Percentiles rank a stretch among this genome's conserved stretches.
These are phyloP conservation scores for Rasamsonia emersonii DNA, from an alignment of 2,329 filamentous ascomycete genomes.

Conservation along the genomic window DNA sequence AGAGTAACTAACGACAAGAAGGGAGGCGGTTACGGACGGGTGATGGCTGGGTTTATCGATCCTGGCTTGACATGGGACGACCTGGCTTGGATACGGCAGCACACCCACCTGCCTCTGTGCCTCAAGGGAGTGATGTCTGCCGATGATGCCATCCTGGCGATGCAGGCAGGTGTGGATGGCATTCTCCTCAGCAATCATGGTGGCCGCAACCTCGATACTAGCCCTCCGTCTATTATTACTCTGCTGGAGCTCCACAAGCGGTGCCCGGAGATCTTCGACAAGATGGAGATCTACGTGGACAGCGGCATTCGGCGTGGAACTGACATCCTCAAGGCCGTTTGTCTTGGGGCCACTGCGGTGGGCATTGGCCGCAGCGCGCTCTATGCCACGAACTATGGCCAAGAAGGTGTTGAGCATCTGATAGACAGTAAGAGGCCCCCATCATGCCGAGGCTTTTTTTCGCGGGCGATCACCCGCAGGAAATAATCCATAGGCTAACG, in stretches of 20 bases:
- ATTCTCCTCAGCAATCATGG: constrained; percentile 53
- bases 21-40: constrained; percentile 44
- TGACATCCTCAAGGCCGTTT: constrained; percentile 48
- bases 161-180: constrained; percentile 43
- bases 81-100: constrained; percentile 43
- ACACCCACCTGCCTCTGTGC: constrained; percentile 44
- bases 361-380: constrained; percentile 47
- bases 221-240: constrained; percentile 42
- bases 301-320: constrained; percentile 46
- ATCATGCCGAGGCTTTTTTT: constrained; percentile 16
- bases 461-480: neutral
- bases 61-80: constrained; percentile 46
- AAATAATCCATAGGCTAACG: neutral
- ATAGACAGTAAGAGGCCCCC: constrained; percentile 40
- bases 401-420: constrained; percentile 47
- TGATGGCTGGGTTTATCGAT: constrained; percentile 47
- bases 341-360: constrained; percentile 46
- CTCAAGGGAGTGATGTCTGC: constrained; percentile 51
- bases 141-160: constrained; percentile 45
- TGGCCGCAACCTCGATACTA: constrained; percentile 47
- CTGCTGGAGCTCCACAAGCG: constrained; percentile 44
- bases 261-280: constrained; percentile 42
- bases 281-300: constrained; percentile 46
- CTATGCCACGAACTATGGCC: constrained; percentile 46
- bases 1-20: constrained; percentile 43